These are phyloP conservation scores for Aspergillus sp. DNA, from an alignment of 2,329 filamentous ascomycete species.

Conservation along the genomic window DNA sequence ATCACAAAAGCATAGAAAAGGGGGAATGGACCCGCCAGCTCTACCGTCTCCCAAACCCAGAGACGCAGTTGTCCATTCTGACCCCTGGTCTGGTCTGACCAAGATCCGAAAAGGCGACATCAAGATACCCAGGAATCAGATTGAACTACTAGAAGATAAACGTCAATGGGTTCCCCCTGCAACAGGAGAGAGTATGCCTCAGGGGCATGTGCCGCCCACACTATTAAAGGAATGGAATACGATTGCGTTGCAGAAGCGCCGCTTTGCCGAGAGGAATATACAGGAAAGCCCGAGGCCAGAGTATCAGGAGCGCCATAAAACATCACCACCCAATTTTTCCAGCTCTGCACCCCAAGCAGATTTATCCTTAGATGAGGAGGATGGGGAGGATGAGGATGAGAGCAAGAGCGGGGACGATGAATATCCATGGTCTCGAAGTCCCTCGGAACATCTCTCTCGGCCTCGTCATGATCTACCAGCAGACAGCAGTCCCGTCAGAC, in stretches of 20 bases:
- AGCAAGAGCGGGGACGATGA: neutral
- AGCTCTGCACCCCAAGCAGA: slow-evolving; percentile 11
- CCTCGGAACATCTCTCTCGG: slow-evolving; percentile 5
- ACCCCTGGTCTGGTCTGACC: slow-evolving; percentile 27
- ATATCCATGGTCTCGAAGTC: slow-evolving; percentile 16
- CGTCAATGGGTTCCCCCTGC: slow-evolving; percentile 38
- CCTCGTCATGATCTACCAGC: slow-evolving; percentile 16
- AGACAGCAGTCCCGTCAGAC: slow-evolving; percentile 23
- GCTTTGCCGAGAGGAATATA: neutral
- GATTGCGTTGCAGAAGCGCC: slow-evolving; percentile 12
- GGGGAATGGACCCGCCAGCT: neutral
- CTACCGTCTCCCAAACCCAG: too few relatives aligned
- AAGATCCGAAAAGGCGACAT: slow-evolving; percentile 40
- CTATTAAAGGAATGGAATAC: slow-evolving; percentile 34
- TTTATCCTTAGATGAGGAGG: neutral
- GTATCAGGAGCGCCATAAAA: neutral
- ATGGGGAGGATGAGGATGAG: too few relatives aligned
- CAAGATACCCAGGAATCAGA: slow-evolving; percentile 47
- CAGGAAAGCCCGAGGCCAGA: neutral
- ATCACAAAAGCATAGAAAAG: neutral
- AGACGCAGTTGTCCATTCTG: neutral
- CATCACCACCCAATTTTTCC: slow-evolving; percentile 1
- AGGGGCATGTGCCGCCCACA: slow-evolving; percentile 29
- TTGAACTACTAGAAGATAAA: slow-evolving; percentile 40
- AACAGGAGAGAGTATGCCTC: slow-evolving; percentile 19